These are phyloP conservation scores for Sungouiella blattae DNA, from an alignment of 805 yeast genomes.

Conservation along the genomic window DNA sequence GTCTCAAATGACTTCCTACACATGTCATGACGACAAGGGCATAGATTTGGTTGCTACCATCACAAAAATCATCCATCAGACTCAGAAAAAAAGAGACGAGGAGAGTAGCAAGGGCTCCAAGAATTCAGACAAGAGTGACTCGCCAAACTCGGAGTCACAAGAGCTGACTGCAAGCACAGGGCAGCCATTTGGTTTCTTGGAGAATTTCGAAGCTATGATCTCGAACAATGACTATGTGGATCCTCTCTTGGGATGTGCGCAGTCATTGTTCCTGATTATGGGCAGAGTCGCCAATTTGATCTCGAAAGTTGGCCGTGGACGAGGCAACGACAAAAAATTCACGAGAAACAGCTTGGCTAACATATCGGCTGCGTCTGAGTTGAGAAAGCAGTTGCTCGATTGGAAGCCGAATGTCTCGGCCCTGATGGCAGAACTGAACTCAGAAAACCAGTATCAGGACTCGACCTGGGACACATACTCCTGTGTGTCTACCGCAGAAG, in stretches of 20 bases:
- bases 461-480: conserved; percentile 52
- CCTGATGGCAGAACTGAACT: conserved; percentile 26
- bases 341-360: conserved; percentile 40
- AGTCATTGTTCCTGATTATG: conserved; percentile 58
- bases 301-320: conserved; percentile 44
- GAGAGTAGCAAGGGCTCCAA: conserved; percentile 2
- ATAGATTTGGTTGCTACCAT: conserved; percentile 40
- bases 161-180: conserved; percentile 19
- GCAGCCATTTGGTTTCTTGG: conserved; percentile 28
- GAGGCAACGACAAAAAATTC: conserved; percentile 17
- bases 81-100: conserved; percentile 15
- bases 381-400: conserved; percentile 48
- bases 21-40: conserved; percentile 42
- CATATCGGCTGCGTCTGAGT: conserved; percentile 52
- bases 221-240: conserved; percentile 46
- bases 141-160: conserved; percentile 21
- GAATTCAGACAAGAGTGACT: conserved; percentile 3
- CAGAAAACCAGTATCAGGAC: conserved; percentile 11
- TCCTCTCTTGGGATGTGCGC: conserved; percentile 67
- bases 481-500: conserved; percentile 67
- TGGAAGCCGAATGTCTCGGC: conserved; percentile 54
- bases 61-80: conserved; percentile 27
- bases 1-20: conserved; percentile 59
- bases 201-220: conserved; percentile 37
- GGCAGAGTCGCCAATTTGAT: conserved; percentile 61